Evolutionary conservation across 352 stramenopile species (phyloP), one percentile per base, ranked within the genome.

Genomic region (Pilasporangium apinafurcum): DNA sequence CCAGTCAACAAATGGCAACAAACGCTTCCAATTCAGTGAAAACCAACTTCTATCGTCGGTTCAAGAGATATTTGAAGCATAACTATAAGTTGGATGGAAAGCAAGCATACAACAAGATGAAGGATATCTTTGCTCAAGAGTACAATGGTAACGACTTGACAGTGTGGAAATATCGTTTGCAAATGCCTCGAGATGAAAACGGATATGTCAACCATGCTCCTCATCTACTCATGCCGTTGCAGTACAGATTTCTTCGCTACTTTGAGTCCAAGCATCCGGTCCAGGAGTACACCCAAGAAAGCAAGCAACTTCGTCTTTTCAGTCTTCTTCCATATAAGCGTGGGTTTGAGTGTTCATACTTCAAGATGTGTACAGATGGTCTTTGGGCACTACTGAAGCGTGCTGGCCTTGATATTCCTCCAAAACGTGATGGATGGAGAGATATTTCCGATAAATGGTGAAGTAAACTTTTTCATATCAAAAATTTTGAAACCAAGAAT

Each of bases 301-400:
- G n/a, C n/a, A n/a, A n/a, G n/a, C n/a, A 51, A 42, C 31, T 48
- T 1, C 30, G 40, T 2, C 16, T 26, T 25, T 53, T 56, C 36
- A 49, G 28, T 12, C 29, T 56, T 1, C 41, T 61, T 12, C 46
- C 53, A 12, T 42, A 14, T 20, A 62, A 57, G 47, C 24, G 28
- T 1, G 53, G 47, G 2, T 62, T 62, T 18, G 37, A 45, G 31
- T 53, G 53, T 20, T 44, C 25, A 24, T 37, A 62, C 13, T 38
- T 62, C 22, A 57, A 40, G 38, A 53, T 62, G 47, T 53, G 36
- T 24, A 41, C 40, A 4, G 12, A 20, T 0, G 37, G 42, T 17
- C 42, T 62, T 0, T 7, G 26, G 12, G 30, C 13, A 4, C 5
- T 62, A 1, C 25, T 62, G 5, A 35, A 34, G 42, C 40, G 41